These are phyloP conservation scores for Leonotis leonurus DNA, from an alignment of 257 asterid species.

Conservation along the genomic window DNA sequence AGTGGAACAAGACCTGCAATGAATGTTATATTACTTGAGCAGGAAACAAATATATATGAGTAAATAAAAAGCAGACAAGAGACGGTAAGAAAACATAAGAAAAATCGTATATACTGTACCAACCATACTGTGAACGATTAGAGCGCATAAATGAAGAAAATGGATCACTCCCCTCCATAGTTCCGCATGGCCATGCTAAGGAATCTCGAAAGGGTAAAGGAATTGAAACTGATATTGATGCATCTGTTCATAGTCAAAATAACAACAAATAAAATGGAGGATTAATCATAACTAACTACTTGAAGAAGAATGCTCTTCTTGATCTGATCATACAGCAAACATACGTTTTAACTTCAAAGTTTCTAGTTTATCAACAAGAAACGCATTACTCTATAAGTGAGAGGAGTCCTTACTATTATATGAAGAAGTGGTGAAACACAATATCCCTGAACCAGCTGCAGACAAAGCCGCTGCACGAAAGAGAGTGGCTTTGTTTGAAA, in stretches of 20 bases:
- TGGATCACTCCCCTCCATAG: slow-evolving; percentile 23
- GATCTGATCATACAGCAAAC: neutral
- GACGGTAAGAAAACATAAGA: neutral
- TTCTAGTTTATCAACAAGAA: neutral
- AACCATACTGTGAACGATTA: slow-evolving; percentile 36
- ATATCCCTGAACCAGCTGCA: slow-evolving; percentile 53
- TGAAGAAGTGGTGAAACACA: slow-evolving; percentile 26
- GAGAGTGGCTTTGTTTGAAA: slow-evolving; percentile 31
- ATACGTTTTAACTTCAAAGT: neutral
- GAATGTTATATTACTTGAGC: slow-evolving; percentile 6
- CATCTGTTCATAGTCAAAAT: slow-evolving; percentile 21
- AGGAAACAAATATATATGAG: neutral
- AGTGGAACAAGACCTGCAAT: slow-evolving; percentile 46
- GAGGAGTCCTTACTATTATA: slow-evolving; percentile 36
- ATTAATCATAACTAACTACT: neutral
- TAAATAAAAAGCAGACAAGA: neutral
- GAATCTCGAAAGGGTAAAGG: slow-evolving; percentile 31
- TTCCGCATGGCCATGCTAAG: slow-evolving; percentile 34
- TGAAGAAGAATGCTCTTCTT: neutral
- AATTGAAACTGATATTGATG: slow-evolving; percentile 31
- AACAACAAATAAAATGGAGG: neutral
- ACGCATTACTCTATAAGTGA: neutral
- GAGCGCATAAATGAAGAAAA: slow-evolving; percentile 17
- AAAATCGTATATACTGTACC: slow-evolving; percentile 25
- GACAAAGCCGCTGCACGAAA: slow-evolving; percentile 44